Evolutionary conservation across 345 rosid species (phyloP).

Genomic region (Melaleuca alternifolia): DNA sequence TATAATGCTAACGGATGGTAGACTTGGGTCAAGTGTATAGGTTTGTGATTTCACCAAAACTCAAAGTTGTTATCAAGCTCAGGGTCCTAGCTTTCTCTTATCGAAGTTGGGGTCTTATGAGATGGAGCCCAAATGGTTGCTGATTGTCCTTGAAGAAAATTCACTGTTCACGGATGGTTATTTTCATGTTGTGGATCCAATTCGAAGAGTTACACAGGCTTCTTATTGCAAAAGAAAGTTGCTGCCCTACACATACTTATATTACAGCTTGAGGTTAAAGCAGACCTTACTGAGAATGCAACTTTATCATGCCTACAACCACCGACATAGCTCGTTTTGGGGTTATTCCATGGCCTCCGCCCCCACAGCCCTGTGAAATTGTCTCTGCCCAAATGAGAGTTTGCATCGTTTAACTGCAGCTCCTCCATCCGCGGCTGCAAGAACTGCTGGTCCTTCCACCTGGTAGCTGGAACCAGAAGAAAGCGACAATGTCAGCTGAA

Average conservation of each 20-base stretch:
- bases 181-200: background rate
- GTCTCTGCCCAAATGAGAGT: background rate
- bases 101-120: background rate
- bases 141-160: background rate
- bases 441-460: slow-evolving; percentile 85
- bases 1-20: background rate
- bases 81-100: background rate
- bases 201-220: background rate
- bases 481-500: background rate
- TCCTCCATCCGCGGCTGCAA: slow-evolving; percentile 37
- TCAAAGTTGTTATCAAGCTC: background rate
- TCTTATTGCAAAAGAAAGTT: background rate
- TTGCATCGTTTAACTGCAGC: background rate
- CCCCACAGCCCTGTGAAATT: background rate
- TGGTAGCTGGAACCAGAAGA: slow-evolving; percentile 9
- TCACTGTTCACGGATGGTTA: background rate
- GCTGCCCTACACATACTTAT: background rate
- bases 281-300: background rate
- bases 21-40: background rate
- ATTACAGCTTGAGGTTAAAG: background rate
- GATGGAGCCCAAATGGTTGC: background rate
- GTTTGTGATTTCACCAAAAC: background rate
- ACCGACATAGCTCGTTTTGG: background rate
- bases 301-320: background rate
- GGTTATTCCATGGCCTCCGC: background rate